Percentiles rank a stretch among this genome's conserved stretches.
phyloP scores from a whole-genome alignment of 2,329 filamentous ascomycete genomes.

The Fusarium sp. region DNA sequence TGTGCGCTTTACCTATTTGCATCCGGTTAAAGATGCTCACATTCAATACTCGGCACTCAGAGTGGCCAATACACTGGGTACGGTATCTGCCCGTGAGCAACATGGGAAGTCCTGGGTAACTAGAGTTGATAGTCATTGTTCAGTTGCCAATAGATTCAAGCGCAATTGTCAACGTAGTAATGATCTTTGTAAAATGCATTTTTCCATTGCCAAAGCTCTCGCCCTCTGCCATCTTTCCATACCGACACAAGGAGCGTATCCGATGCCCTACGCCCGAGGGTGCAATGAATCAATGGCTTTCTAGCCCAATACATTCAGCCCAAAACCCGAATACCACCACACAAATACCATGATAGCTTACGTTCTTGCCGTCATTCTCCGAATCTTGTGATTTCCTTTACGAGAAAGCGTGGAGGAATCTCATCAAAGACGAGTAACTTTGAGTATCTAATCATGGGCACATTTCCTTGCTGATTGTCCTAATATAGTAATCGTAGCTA shows the following conservation, averaged over 20 bases:
- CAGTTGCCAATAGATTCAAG: slow-evolving; percentile 8
- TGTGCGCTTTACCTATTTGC: slow-evolving; percentile 12
- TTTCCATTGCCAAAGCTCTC: slow-evolving; percentile 9
- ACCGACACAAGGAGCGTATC: slow-evolving; percentile 19
- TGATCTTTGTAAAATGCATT: not conserved
- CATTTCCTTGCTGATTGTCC: too few species aligned
- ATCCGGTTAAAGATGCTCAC: slow-evolving; percentile 9
- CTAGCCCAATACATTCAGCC: not conserved
- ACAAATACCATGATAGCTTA: not conserved
- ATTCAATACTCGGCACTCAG: slow-evolving; percentile 32
- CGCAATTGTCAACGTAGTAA: not conserved
- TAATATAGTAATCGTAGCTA: too few species aligned
- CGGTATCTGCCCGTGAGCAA: slow-evolving; percentile 20
- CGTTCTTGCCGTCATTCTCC: slow-evolving; percentile 2
- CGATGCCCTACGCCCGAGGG: slow-evolving; percentile 45
- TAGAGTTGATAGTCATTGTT: slow-evolving; percentile 19
- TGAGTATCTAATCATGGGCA: too few species aligned
- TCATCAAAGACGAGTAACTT: too few species aligned
- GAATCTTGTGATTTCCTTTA: not conserved
- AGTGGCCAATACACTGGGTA: slow-evolving; percentile 28
- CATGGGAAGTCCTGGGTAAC: slow-evolving; percentile 5
- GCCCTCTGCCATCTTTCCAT: slow-evolving; percentile 14
- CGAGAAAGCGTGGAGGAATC: not conserved
- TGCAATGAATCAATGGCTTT: slow-evolving; percentile 30
- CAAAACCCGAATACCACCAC: not conserved